Base-by-base conservation (phyloP, 169 alveolate genomes). In the Plasmodium malariae region DNA sequence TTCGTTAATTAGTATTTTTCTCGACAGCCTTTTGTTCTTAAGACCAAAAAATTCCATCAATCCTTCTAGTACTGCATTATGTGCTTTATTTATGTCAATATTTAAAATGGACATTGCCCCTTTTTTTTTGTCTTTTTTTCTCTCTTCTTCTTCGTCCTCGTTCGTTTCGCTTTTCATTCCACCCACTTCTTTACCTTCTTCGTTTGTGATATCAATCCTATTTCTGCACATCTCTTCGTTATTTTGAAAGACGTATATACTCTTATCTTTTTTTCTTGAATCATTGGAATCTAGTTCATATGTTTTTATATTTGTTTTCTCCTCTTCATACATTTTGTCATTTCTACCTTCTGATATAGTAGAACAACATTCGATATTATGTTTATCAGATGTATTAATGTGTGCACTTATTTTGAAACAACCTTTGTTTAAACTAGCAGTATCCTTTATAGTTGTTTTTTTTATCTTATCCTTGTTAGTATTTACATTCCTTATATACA, bases 31-130 rank as follows among this genome's bases (percentile, higher is more conserved):
- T 19, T 67, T 83, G 21, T 73, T 51, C 43, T 83, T 83, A 21
- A 83, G 67, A 3, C 91, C 91, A 6, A 83, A 83, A 5, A 83
- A 83, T 6, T 83, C 72, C 85, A 83, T 65, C 26, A 83, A 36
- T 0, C 83, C 91, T 9, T 83, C 91, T 6, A 83, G 63, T 17
- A 83, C 73, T 36, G 43, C 63, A 37, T 67, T 54, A 40, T 67
- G 37, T 9, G 51, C 70, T 67, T 67, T 83, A 59, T 83, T 49
- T 51, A 83, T 11, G 43, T 83, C 83, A 7, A 83, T 26, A 51
- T 60, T 83, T 45, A 83, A 70, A 43, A 83, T 83, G 21, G 91
- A 83, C 6, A 83, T 11, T 49, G 45, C 85, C 3, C 26, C 32
- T 32, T 57, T 12, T 21, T 3, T 30, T 67, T 83, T 51, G 14